phyloP scores from a whole-genome alignment of 495 filamentous ascomycete genomes.

The Penicillium fimorum region DNA sequence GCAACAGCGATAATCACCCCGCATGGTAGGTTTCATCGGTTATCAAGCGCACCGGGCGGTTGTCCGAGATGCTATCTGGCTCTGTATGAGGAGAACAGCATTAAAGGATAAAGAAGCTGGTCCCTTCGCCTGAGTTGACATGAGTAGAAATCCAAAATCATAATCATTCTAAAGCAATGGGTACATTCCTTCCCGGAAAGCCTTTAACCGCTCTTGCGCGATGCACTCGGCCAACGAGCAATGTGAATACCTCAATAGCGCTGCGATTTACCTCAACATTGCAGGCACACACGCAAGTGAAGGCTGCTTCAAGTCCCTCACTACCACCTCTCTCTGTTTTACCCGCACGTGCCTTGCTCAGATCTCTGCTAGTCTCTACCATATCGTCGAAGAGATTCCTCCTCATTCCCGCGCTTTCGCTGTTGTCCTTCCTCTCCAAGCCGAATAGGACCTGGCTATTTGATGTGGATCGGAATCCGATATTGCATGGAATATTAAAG shows the following conservation, averaged over 20 bases:
- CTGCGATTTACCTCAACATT: slow-evolving; percentile 10
- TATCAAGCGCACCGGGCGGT: slow-evolving; percentile 5
- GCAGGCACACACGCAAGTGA: slow-evolving; percentile 2
- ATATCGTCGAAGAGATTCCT: slow-evolving; percentile 73
- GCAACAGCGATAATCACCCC: neutral
- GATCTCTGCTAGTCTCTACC: slow-evolving; percentile 70
- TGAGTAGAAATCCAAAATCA: neutral
- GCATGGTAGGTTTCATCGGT: neutral
- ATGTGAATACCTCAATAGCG: neutral
- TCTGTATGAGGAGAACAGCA: neutral
- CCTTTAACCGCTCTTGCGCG: slow-evolving; percentile 4
- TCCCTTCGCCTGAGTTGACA: neutral
- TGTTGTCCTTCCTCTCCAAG: slow-evolving; percentile 58
- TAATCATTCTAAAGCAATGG: neutral
- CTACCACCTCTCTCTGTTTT: slow-evolving; percentile 61
- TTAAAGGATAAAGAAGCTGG: slow-evolving; percentile 8
- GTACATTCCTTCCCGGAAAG: slow-evolving; percentile 8
- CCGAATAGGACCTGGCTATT: slow-evolving; percentile 28
- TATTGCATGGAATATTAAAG: slow-evolving; percentile 42
- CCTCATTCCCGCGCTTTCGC: slow-evolving; percentile 59
- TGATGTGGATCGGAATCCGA: slow-evolving; percentile 42
- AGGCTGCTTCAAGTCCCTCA: neutral
- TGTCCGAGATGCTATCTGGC: slow-evolving; percentile 8
- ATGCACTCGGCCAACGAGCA: neutral
- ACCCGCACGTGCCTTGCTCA: slow-evolving; percentile 65